phyloP scores from a whole-genome alignment of 2,329 filamentous ascomycete species.

The Botrytis tulipae region DNA sequence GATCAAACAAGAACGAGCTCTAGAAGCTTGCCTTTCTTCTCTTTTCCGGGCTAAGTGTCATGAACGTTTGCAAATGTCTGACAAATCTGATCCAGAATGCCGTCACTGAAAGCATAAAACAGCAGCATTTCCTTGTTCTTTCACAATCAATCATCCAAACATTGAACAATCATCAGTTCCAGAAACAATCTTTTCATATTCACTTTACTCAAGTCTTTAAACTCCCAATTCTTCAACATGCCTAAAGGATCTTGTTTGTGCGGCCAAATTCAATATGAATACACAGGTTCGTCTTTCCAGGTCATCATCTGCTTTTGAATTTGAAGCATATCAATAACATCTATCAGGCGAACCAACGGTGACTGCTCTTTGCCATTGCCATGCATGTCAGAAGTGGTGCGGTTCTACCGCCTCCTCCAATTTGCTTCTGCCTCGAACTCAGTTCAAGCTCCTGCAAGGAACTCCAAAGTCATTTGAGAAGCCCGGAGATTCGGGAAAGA shows the following conservation, averaged over 20 bases:
- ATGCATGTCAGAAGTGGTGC: constrained; percentile 53
- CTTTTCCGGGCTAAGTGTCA: neutral
- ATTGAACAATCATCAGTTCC: neutral
- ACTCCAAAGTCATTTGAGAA: constrained; percentile 49
- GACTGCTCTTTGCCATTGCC: constrained; percentile 52
- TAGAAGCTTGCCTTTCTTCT: neutral
- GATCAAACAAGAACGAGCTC: too few species aligned
- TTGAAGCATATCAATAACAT: neutral
- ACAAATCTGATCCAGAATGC: neutral
- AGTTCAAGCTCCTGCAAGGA: constrained; percentile 51
- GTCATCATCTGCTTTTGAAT: neutral
- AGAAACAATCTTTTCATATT: neutral
- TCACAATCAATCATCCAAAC: neutral
- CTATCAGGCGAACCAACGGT: constrained; percentile 42
- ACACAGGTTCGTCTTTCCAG: neutral
- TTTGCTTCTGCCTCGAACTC: constrained; percentile 47
- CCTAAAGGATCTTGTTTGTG: neutral
- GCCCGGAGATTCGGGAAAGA: constrained; percentile 50
- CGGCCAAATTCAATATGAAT: neutral
- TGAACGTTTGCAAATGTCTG: neutral
- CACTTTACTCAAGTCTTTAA: neutral
- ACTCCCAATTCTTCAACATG: neutral
- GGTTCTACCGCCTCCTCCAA: constrained; percentile 55
- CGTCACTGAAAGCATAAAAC: neutral
- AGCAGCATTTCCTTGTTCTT: neutral